Percentiles rank a stretch among this genome's conserved stretches.
Conservation (phyloP, 2,329 filamentous ascomycete species). For the Microsporum ferrugineum region DNA sequence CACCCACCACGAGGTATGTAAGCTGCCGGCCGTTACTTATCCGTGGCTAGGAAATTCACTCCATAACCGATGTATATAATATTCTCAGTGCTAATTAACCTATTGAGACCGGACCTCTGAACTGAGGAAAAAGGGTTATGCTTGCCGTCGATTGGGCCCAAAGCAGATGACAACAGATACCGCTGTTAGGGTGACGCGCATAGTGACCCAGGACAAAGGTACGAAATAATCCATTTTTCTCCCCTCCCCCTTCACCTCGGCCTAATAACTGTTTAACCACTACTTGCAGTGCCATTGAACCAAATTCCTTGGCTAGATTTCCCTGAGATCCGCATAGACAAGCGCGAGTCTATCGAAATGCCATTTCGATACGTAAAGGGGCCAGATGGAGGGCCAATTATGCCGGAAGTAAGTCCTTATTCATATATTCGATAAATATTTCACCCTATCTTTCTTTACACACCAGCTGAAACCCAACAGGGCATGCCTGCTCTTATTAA, state of each 20-base stretch:
- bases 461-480: conserved; percentile 33
- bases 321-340: conserved; percentile 78
- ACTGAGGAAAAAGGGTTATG: conserved; percentile 82
- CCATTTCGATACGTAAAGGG: conserved; percentile 89
- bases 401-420: conserved; percentile 61
- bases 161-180: conserved; percentile 99
- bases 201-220: conserved; percentile 79
- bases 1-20: conserved; percentile 76
- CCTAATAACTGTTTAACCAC: background rate
- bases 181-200: conserved; percentile 81
- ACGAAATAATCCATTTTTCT: conserved; percentile 18
- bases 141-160: conserved; percentile 73
- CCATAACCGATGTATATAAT: background rate
- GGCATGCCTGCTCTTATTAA: conserved; percentile 92
- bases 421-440: too few species aligned
- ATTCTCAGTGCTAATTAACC: background rate
- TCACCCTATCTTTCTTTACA: too few species aligned
- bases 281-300: conserved; percentile 55
- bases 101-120: conserved; percentile 80
- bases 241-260: conserved; percentile 3
- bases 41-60: conserved; percentile 2
- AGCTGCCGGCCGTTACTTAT: background rate
- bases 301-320: conserved; percentile 74
- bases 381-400: conserved; percentile 64
- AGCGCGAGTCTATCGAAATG: conserved; percentile 93